These are phyloP conservation scores for Moesziomyces sp. DNA, from an alignment of 1,284 basidiomycete species.

Conservation along the genomic window DNA sequence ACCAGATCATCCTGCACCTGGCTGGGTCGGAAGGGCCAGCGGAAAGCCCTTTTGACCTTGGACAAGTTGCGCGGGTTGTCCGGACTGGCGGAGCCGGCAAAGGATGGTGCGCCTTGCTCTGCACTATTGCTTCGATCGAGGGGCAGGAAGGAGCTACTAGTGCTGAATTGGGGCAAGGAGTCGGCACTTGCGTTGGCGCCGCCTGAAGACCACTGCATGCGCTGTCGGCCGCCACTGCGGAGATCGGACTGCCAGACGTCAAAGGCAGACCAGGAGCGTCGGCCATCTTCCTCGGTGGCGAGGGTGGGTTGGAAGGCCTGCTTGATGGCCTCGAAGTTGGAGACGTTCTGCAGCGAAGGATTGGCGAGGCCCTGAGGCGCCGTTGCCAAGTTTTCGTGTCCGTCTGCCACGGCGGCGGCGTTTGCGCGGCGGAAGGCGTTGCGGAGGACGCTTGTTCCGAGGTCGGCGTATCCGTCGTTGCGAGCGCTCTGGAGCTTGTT, in stretches of 20 bases:
- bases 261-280: constrained; percentile 58
- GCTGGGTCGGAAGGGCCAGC: constrained; percentile 49
- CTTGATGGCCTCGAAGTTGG: constrained; percentile 56
- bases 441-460: constrained; percentile 35
- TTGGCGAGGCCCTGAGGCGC: constrained; percentile 23
- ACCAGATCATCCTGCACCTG: constrained; percentile 41
- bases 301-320: constrained; percentile 53
- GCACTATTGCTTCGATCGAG: constrained; percentile 41
- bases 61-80: constrained; percentile 35
- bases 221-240: constrained; percentile 20
- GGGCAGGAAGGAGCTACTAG: constrained; percentile 32
- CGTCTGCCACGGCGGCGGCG: constrained; percentile 20
- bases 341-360: constrained; percentile 36
- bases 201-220: constrained; percentile 26
- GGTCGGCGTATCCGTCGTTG: constrained; percentile 25
- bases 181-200: constrained; percentile 38
- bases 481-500: constrained; percentile 23
- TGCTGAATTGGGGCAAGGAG: constrained; percentile 36
- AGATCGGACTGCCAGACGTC: constrained; percentile 55
- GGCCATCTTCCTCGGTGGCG: constrained; percentile 52
- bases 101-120: constrained; percentile 12
- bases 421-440: constrained; percentile 39
- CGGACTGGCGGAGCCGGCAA: constrained; percentile 7
- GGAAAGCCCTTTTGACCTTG: constrained; percentile 50
- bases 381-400: constrained; percentile 12